Base-by-base conservation (phyloP, 495 filamentous ascomycete species). In the Chaetomidium leptoderma region DNA sequence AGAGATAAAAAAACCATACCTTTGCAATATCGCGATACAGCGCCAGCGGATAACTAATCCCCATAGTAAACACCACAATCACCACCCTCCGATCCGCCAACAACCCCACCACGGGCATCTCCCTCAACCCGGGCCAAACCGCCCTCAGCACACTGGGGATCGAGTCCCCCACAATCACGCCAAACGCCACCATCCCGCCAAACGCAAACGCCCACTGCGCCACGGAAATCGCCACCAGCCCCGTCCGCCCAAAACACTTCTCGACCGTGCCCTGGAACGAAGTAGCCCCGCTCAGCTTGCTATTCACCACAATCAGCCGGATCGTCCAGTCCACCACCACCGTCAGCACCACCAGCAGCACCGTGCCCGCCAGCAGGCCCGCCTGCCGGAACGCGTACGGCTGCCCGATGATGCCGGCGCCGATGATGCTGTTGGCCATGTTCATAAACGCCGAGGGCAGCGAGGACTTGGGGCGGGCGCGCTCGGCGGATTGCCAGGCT, bases 131-230 rank as follows among this genome's bases (percentile, higher is more conserved):
- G 2, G 95, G 93, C 71, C 92, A 95, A 10, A 96, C 65, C 11
- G 91, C 90, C 17, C 75, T 74, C 62, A 97, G 66, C 32, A 98
- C 93, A 71, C 90, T 89, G 0, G 93, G 93, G 63, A 98, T 96
- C 2, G 89, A 88, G 70, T 98, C 93, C 23, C 93, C 93, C 24
- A 98, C 86, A 69, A 98, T 97, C 55, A 98, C 89, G 55, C 92
- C 93, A 73, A 96, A 98, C 21, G 95, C 95, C 39, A 97, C 81
- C 95, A 97, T 97, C 48, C 95, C 93, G 42, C 93, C 95, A 72
- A 97, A 98, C 45, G 95, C 93, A 79, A 98, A 98, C 35, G 88
- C 89, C 90, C 91, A 97, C 74, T 98, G 93, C 35, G 93, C 93
- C 50, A 92, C 70, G 27, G 83, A 89, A 55, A 98, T 96, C 30